phyloP scores from a whole-genome alignment of 768 basidiomycete genomes.

The Phanerodontia chrysosporium region DNA sequence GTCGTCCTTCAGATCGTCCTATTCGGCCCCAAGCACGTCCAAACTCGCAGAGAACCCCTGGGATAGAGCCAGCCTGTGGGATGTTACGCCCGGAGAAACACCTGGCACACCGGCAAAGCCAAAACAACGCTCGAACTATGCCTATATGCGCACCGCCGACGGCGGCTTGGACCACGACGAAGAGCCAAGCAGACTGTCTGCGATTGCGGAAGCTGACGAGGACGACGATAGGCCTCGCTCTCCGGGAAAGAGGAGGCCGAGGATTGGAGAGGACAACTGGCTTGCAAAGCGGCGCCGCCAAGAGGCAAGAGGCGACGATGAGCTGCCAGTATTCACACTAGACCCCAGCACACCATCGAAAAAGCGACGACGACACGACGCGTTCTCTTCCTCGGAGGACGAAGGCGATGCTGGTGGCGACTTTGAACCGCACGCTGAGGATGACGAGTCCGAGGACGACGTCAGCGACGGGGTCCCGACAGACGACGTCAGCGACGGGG shows the following conservation, averaged over 20 bases:
- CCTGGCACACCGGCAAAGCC: conserved; percentile 3
- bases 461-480: not conserved
- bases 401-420: too few species aligned
- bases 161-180: not conserved
- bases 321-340: not conserved
- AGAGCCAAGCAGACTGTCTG: not conserved
- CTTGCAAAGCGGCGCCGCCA: not conserved
- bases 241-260: not conserved
- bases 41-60: conserved; percentile 16
- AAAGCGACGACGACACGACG: not conserved
- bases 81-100: not conserved
- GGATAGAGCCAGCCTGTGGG: conserved; percentile 22
- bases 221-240: not conserved
- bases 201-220: not conserved
- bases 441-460: conserved; percentile 3
- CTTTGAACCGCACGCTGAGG: too few species aligned
- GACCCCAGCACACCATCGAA: not conserved
- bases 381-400: not conserved
- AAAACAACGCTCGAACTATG: not conserved
- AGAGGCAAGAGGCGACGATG: too few species aligned
- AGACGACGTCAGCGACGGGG: not conserved
- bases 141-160: not conserved
- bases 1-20: not conserved
- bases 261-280: not conserved
- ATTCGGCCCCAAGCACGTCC: not conserved